A percentile compares a stretch with the other conserved stretches of the same genome.
Evolutionary conservation across 257 asterid genomes (phyloP).

Genomic region (Capsicum rhomboideum): DNA sequence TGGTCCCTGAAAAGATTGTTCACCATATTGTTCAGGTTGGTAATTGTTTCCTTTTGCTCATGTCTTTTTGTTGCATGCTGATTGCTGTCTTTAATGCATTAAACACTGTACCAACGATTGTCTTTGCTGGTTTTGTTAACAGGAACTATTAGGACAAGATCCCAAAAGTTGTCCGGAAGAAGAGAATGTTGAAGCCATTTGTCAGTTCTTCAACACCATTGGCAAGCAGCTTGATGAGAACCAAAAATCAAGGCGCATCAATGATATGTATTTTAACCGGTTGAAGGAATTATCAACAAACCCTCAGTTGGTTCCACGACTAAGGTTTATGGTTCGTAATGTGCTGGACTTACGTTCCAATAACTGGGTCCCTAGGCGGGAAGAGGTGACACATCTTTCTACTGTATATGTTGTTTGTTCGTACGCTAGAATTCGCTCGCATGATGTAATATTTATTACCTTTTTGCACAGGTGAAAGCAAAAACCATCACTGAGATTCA

Average conservation of each 20-base stretch:
- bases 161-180: constrained; percentile 70
- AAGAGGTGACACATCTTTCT: constrained; percentile 47
- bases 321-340: constrained; percentile 81
- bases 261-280: constrained; percentile 58
- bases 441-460: neutral
- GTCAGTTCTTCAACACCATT: constrained; percentile 87
- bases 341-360: constrained; percentile 72
- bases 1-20: constrained; percentile 95
- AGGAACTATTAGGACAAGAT: constrained; percentile 79
- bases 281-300: constrained; percentile 67
- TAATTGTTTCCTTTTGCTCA: neutral
- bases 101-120: neutral
- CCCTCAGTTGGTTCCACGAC: constrained; percentile 72
- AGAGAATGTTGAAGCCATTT: constrained; percentile 96
- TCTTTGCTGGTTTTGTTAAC: neutral
- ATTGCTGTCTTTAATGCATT: neutral
- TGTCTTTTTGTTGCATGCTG: neutral
- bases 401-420: neutral
- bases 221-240: constrained; percentile 89
- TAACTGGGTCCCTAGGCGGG: constrained; percentile 90
- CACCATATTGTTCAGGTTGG: constrained; percentile 95
- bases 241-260: constrained; percentile 63
- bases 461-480: constrained; percentile 61
- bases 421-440: neutral
- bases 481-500: constrained; percentile 92